phyloP scores from a whole-genome alignment of 2,329 filamentous ascomycete species.

The Aspergillus intermedius region DNA sequence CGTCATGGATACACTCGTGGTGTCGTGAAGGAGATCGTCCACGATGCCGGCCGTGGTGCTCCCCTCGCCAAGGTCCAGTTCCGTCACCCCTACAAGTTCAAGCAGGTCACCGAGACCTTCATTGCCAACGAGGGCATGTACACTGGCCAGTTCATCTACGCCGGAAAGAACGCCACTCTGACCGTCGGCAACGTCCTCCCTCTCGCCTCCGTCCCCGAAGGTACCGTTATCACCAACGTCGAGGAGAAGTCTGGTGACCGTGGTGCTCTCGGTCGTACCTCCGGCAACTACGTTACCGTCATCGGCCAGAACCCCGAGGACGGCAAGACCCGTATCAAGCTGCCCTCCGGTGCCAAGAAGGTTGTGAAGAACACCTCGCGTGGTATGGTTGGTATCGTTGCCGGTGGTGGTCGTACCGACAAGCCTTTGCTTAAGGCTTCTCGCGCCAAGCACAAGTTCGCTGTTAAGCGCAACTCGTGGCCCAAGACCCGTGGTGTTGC shows the following conservation, averaged over 20 bases:
- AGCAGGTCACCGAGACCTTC: constrained; percentile 97
- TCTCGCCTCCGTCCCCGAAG: constrained; percentile 89
- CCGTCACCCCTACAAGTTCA: constrained; percentile 98
- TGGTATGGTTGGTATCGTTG: constrained; percentile 99
- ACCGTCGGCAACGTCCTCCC: constrained; percentile 98
- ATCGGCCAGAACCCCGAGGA: constrained; percentile 97
- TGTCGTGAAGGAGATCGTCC: constrained; percentile 97
- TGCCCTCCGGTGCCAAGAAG: constrained; percentile 98
- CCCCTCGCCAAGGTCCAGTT: constrained; percentile 94
- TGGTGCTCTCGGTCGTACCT: constrained; percentile 91
- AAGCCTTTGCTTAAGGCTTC: constrained; percentile 99
- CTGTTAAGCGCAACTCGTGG: constrained; percentile 99
- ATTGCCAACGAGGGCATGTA: constrained; percentile 99
- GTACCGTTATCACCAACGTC: constrained; percentile 98
- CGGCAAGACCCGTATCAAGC: constrained; percentile 99
- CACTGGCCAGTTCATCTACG: constrained; percentile 99
- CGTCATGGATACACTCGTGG: constrained; percentile 96
- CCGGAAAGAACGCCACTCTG: constrained; percentile 95
- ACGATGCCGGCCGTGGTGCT: constrained; percentile 97
- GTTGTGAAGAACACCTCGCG: constrained; percentile 83
- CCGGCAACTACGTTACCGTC: constrained; percentile 98
- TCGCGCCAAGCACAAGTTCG: constrained; percentile 99
- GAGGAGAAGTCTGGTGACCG: constrained; percentile 98
- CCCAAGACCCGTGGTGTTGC: constrained; percentile 99
- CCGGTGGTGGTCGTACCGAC: constrained; percentile 98